These are phyloP conservation scores for Pythium phragmiticola DNA, from an alignment of 352 stramenopile species.

Conservation along the genomic window DNA sequence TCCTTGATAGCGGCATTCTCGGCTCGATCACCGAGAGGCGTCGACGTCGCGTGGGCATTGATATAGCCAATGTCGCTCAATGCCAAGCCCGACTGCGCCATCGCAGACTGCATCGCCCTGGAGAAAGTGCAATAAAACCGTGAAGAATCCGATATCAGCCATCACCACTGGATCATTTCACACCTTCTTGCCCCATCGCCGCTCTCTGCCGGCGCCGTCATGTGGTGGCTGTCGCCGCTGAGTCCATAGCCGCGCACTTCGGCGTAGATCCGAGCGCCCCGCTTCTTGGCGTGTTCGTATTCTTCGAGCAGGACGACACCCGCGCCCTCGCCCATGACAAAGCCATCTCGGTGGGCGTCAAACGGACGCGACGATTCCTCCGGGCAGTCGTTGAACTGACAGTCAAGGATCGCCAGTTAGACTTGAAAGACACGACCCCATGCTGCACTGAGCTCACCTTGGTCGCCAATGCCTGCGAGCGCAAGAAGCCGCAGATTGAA, in stretches of 20 bases:
- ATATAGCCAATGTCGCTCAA: slow-evolving; percentile 95
- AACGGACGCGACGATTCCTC: slow-evolving; percentile 93
- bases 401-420: background rate
- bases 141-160: background rate
- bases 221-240: slow-evolving; percentile 96
- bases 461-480: slow-evolving; percentile 93
- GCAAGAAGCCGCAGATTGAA: slow-evolving; percentile 92
- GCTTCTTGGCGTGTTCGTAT: slow-evolving; percentile 90
- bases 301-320: slow-evolving; percentile 75
- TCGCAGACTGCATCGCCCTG: slow-evolving; percentile 91
- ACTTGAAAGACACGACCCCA: background rate
- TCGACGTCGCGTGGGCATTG: slow-evolving; percentile 98
- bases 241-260: slow-evolving; percentile 95
- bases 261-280: slow-evolving; percentile 93
- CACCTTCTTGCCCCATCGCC: slow-evolving; percentile 62
- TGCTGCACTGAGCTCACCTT: slow-evolving; percentile 41
- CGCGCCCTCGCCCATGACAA: slow-evolving; percentile 94
- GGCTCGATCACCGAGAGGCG: slow-evolving; percentile 94
- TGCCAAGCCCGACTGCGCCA: slow-evolving; percentile 72
- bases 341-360: slow-evolving; percentile 93
- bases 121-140: background rate
- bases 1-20: slow-evolving; percentile 92
- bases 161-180: background rate
- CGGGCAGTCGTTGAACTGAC: slow-evolving; percentile 92
- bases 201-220: slow-evolving; percentile 68